Percentiles rank a stretch among this genome's conserved stretches.
These are phyloP conservation scores for Trypethelium eluteriae DNA, from an alignment of 495 filamentous ascomycete species.

Conservation along the genomic window DNA sequence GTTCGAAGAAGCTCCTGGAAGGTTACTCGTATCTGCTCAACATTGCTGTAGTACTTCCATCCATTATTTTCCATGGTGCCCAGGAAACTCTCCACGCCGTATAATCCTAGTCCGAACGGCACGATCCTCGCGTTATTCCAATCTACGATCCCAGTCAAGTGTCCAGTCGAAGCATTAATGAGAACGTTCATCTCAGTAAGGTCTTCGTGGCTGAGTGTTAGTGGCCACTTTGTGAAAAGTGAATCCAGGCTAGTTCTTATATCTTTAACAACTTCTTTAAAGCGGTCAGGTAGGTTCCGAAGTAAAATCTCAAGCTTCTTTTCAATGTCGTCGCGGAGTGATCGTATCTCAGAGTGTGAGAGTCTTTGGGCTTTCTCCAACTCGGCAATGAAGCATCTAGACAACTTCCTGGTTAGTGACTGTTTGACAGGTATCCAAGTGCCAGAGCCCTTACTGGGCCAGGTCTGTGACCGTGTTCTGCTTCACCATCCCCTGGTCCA, in stretches of 20 bases:
- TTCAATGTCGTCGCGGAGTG: neutral
- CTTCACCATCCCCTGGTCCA: neutral
- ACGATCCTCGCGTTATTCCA: constrained; percentile 1
- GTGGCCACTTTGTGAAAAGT: neutral
- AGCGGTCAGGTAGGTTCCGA: neutral
- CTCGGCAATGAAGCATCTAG: neutral
- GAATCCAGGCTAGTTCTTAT: neutral
- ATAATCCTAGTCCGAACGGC: neutral
- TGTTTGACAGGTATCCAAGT: neutral
- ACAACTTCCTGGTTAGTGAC: neutral
- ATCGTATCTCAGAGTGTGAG: neutral
- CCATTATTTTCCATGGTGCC: neutral
- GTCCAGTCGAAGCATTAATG: neutral
- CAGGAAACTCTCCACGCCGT: neutral
- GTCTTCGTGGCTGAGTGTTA: constrained; percentile 7
- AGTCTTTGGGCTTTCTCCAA: neutral
- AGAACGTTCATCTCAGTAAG: neutral
- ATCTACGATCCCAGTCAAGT: neutral
- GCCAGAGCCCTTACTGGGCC: neutral
- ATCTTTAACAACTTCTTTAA: neutral
- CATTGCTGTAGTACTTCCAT: neutral
- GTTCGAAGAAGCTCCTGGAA: neutral
- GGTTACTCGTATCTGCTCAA: neutral
- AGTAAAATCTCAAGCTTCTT: neutral
- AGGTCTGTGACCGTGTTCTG: neutral